Conservation (phyloP, 2,329 filamentous ascomycete genomes). For the Talaromyces albobiverticillius region DNA sequence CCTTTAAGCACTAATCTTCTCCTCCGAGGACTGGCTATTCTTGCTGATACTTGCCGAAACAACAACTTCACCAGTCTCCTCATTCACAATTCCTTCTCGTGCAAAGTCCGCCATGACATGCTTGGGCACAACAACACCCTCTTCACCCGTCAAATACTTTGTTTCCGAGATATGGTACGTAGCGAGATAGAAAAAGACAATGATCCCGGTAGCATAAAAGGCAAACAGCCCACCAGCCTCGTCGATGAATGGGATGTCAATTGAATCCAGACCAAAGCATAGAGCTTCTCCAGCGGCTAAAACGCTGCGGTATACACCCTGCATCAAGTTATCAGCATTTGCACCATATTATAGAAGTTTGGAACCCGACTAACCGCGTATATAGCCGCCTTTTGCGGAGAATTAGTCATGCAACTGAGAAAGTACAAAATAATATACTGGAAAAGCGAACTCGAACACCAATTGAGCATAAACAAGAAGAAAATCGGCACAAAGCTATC, state of each 20-base stretch:
- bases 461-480: not conserved
- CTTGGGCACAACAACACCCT: not conserved
- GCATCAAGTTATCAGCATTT: not conserved
- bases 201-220: not conserved
- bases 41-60: not conserved
- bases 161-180: not conserved
- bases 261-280: conserved; percentile 3
- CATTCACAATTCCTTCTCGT: not conserved
- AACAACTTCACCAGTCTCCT: not conserved
- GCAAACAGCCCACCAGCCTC: not conserved
- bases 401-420: not conserved
- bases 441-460: not conserved
- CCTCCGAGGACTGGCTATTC: not conserved
- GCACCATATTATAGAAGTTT: not conserved
- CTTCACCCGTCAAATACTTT: not conserved
- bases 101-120: not conserved
- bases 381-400: not conserved
- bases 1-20: no score
- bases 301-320: not conserved
- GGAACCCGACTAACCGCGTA: not conserved
- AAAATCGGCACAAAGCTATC: not conserved
- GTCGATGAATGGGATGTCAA: not conserved
- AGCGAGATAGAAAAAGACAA: not conserved
- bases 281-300: not conserved
- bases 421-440: conserved; percentile 5